Percentiles rank a stretch among this genome's conserved stretches.
Conservation (phyloP, 805 yeast species). For the Schwanniomyces pseudopolymorphus region DNA sequence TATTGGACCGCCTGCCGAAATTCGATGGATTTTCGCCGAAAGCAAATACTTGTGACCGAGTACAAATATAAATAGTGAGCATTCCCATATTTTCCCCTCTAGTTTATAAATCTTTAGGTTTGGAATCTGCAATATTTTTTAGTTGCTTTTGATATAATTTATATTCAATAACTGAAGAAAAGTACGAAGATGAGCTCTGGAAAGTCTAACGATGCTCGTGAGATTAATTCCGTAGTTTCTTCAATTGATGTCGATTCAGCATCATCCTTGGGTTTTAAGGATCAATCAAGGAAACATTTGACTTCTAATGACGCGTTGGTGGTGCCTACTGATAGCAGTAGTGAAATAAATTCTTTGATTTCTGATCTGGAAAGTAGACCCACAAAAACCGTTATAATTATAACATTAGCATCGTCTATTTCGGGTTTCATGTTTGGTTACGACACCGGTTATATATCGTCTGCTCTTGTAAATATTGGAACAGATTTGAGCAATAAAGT, state of each 20-base stretch:
- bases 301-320: neutral
- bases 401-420: constrained; percentile 79
- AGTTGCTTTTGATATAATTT: neutral
- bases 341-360: neutral
- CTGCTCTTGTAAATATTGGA: constrained; percentile 85
- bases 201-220: neutral
- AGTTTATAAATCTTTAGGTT: neutral
- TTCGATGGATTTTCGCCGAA: neutral
- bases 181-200: neutral
- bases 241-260: neutral
- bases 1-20: neutral
- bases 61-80: neutral
- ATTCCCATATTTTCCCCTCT: neutral
- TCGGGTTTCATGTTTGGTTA: constrained; percentile 98
- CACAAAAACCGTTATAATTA: constrained; percentile 59
- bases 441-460: constrained; percentile 95
- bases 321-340: neutral
- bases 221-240: neutral
- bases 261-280: neutral
- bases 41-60: neutral
- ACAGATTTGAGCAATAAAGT: constrained; percentile 60
- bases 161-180: neutral
- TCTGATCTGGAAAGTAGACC: constrained; percentile 38
- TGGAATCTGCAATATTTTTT: neutral
- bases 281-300: neutral